These are phyloP conservation scores for Smittium mucronatum DNA, from an alignment of 371 early-diverging fungal genomes.

Conservation along the genomic window DNA sequence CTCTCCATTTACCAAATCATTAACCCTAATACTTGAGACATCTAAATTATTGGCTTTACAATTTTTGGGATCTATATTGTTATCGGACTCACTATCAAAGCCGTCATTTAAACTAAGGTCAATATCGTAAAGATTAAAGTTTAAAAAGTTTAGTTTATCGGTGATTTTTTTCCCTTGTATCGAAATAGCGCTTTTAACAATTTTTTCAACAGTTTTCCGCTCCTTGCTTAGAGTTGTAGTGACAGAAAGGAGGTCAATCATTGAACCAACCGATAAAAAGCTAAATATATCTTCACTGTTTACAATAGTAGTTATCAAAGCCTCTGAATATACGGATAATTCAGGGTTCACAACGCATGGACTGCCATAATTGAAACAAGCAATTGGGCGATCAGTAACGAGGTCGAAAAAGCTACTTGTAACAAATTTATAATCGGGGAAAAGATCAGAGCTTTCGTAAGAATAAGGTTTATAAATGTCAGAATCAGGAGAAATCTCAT, in stretches of 20 bases:
- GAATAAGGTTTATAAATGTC: conserved; percentile 1
- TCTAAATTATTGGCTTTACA: no score
- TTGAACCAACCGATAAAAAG: conserved; percentile 51
- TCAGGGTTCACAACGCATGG: conserved; percentile 56
- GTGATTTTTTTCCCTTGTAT: conserved; percentile 20
- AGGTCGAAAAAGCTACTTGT: conserved; percentile 48
- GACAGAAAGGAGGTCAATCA: conserved; percentile 59
- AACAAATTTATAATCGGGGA: conserved; percentile 33
- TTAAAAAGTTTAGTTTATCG: conserved; percentile 21
- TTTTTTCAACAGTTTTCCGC: conserved; percentile 52
- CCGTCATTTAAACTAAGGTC: conserved; percentile 11
- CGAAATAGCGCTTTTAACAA: conserved; percentile 43
- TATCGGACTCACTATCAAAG: no score
- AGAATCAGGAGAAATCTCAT: background rate
- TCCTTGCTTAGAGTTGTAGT: conserved; percentile 48
- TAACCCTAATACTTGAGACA: no score
- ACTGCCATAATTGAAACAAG: conserved; percentile 61
- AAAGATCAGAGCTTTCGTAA: background rate
- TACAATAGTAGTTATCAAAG: conserved; percentile 58
- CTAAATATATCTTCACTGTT: conserved; percentile 60
- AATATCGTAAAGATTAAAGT: conserved; percentile 25
- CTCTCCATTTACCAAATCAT: no score
- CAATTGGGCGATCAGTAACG: conserved; percentile 56
- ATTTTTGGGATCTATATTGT: no score
- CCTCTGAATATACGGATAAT: conserved; percentile 50